These are phyloP conservation scores for Corniculantispora saksenae DNA, from an alignment of 2,329 filamentous ascomycete species.

Conservation along the genomic window DNA sequence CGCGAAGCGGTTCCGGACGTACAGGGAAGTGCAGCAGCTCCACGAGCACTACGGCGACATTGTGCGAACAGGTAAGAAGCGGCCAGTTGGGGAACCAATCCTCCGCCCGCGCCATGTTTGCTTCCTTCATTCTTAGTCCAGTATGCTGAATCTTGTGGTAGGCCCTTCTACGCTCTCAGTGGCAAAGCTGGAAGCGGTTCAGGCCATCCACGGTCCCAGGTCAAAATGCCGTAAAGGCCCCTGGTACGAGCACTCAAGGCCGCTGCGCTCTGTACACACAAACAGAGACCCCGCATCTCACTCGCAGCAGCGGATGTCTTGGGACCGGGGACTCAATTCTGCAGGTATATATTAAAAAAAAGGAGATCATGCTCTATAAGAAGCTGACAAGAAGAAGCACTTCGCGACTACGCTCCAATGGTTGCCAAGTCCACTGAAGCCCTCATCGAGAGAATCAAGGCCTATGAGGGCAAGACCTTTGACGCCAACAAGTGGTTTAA, in stretches of 20 bases:
- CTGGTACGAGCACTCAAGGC: slow-evolving; percentile 35
- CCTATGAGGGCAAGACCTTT: slow-evolving; percentile 25
- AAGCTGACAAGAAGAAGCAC: not conserved
- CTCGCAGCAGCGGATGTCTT: slow-evolving; percentile 33
- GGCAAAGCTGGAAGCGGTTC: slow-evolving; percentile 30
- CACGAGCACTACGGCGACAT: slow-evolving; percentile 33
- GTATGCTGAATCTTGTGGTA: not conserved
- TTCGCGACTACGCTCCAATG: not conserved
- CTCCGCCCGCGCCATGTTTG: no score
- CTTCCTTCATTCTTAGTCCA: slow-evolving; percentile 20
- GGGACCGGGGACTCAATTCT: slow-evolving; percentile 34
- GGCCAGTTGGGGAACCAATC: not conserved
- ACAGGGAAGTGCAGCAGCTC: slow-evolving; percentile 29
- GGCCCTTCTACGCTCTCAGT: slow-evolving; percentile 36
- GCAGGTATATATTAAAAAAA: slow-evolving; percentile 25
- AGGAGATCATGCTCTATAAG: not conserved
- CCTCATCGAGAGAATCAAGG: slow-evolving; percentile 28
- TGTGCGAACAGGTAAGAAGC: slow-evolving; percentile 29
- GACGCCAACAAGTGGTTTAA: slow-evolving; percentile 36
- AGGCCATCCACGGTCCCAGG: slow-evolving; percentile 30
- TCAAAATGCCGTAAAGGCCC: slow-evolving; percentile 34
- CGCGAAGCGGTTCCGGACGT: slow-evolving; percentile 27
- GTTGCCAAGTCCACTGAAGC: slow-evolving; percentile 23
- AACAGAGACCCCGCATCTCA: slow-evolving; percentile 34
- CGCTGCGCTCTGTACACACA: slow-evolving; percentile 32